Evolutionary conservation across 768 basidiomycete species (phyloP).

Genomic region (Galerina sulciceps): DNA sequence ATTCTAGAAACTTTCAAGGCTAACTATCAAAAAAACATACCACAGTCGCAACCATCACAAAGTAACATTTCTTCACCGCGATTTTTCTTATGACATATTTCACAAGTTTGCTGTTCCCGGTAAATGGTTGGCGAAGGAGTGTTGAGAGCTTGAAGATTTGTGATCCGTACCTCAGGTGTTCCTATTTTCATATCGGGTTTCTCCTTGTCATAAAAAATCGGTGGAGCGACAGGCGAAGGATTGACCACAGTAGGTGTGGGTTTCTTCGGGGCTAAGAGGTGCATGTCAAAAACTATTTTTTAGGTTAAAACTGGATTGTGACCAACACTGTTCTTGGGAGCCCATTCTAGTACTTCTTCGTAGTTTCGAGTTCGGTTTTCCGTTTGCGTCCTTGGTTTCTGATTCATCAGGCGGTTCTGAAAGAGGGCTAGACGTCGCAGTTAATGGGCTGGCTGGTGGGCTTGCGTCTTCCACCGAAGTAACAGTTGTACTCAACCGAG

Average conservation of each 20-base stretch:
- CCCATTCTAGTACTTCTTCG: slow-evolving; percentile 57
- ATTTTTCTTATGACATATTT: slow-evolving; percentile 90
- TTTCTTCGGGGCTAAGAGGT: slow-evolving; percentile 38
- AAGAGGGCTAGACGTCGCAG: slow-evolving; percentile 76
- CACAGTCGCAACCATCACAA: slow-evolving; percentile 50
- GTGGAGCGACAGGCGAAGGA: slow-evolving; percentile 43
- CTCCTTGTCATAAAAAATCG: slow-evolving; percentile 52
- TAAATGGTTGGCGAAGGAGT: slow-evolving; percentile 28
- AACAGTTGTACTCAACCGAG: slow-evolving; percentile 42
- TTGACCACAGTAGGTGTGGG: slow-evolving; percentile 24
- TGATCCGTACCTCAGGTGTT: slow-evolving; percentile 54
- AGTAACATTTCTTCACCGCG: slow-evolving; percentile 91
- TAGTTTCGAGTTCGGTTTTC: slow-evolving; percentile 44
- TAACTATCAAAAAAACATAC: slow-evolving; percentile 26
- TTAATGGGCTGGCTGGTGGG: slow-evolving; percentile 75
- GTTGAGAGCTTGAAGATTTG: slow-evolving; percentile 31
- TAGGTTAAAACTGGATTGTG: slow-evolving; percentile 14
- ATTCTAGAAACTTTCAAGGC: slow-evolving; percentile 8
- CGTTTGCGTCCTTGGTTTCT: slow-evolving; percentile 61
- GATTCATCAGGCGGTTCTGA: slow-evolving; percentile 83
- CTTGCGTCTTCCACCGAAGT: slow-evolving; percentile 50
- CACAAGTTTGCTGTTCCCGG: slow-evolving; percentile 76
- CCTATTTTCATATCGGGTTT: slow-evolving; percentile 47
- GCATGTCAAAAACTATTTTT: slow-evolving; percentile 11
- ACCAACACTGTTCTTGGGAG: slow-evolving; percentile 51